Base-by-base conservation (phyloP, 169 alveolate species). In the Babesia gibsoni region DNA sequence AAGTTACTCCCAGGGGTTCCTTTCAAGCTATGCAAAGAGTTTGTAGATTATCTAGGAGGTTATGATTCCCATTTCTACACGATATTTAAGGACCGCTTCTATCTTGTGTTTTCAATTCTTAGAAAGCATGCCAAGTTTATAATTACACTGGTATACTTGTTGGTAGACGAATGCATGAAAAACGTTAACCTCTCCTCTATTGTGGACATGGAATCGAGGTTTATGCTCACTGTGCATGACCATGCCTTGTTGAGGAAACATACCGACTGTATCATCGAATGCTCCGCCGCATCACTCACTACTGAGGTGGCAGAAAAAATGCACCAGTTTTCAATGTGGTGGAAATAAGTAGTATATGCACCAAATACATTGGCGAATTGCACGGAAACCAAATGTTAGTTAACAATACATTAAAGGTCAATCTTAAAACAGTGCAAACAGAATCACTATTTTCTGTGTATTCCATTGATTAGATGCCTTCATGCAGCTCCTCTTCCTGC, bases 11-110 rank as follows among this genome's bases (percentile, higher is more conserved):
- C 52, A 20, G 64, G 66, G 18, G 88, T 86, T 20, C 90, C 88
- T 33, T 82, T 86, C 73, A 86, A 75, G 59, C 52, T 82, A 30
- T 86, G 88, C 41, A 52, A 18, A 3, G 92, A 86, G 66, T 59
- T 61, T 61, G 56, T 72, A 52, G 84, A 66, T 16, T 73, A 83
- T 6, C 89, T 96, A 96, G 98, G 98, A 18, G 99, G 98, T 2
- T 83, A 91, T 67, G 93, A 94, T 1, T 85, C 96, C 52, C 77
- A 72, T 20, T 89, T 94, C 2, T 94, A 93, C 86, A 88, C 88
- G 70, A 82, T 49, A 10, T 87, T 91, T 58, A 22, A 39, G 30
- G 27, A 54, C 8, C 52, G 68, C 14, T 78, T 66, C 37, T 52
- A 46, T n/a, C 46, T 49, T 6, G 57, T 78, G 45, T 78, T 67